phyloP scores from a whole-genome alignment of 306 rosid species.

The Amphicarpaea edgeworthii region DNA sequence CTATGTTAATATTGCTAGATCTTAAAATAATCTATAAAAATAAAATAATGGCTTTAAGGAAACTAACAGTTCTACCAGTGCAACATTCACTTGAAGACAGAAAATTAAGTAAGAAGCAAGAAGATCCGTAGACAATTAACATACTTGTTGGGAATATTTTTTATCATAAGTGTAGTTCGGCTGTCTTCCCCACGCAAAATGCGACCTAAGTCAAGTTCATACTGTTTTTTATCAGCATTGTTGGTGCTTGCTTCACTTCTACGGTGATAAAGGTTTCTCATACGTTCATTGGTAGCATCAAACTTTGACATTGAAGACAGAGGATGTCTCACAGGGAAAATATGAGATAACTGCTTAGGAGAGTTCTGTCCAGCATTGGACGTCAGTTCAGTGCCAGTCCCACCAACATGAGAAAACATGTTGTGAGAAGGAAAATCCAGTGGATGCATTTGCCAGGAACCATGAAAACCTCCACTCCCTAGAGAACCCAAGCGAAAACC shows the following conservation, averaged over 20 bases:
- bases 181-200: slow-evolving; percentile 67
- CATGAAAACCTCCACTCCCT: slow-evolving; percentile 66
- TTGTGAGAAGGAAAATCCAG: slow-evolving; percentile 57
- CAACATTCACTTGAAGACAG: slow-evolving; percentile 16
- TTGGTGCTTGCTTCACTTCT: slow-evolving; percentile 66
- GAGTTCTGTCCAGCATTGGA: slow-evolving; percentile 58
- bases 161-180: slow-evolving; percentile 79
- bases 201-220: slow-evolving; percentile 70
- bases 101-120: slow-evolving; percentile 12
- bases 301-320: slow-evolving; percentile 62
- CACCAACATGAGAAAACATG: slow-evolving; percentile 63
- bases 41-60: slow-evolving; percentile 18
- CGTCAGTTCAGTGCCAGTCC: slow-evolving; percentile 60
- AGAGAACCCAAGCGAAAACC: slow-evolving; percentile 68
- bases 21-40: slow-evolving; percentile 27
- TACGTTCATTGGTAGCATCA: slow-evolving; percentile 63
- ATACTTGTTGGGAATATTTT: slow-evolving; percentile 85
- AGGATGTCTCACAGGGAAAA: slow-evolving; percentile 65
- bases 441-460: slow-evolving; percentile 68
- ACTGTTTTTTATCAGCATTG: slow-evolving; percentile 67
- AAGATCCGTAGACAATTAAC: slow-evolving; percentile 21
- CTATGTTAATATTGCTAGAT: neutral
- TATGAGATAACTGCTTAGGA: slow-evolving; percentile 60
- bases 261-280: slow-evolving; percentile 65
- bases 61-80: slow-evolving; percentile 11